phyloP scores from a whole-genome alignment of 495 filamentous ascomycete genomes.

The Daldinia grandis region DNA sequence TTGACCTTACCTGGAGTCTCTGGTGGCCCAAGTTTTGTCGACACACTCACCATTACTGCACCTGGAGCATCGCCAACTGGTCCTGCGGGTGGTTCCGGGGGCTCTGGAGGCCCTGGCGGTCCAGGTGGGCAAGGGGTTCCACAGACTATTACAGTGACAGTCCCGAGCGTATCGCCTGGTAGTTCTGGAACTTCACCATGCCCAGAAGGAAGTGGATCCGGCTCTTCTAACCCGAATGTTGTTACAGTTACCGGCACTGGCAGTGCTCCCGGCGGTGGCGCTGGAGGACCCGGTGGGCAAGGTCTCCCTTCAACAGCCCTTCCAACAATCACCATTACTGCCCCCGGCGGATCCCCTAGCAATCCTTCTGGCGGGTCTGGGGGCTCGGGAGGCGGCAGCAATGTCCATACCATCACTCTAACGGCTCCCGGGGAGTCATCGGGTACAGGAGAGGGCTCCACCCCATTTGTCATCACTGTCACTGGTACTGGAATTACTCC shows the following conservation, averaged over 20 bases:
- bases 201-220: constrained; percentile 25
- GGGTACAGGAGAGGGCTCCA: constrained; percentile 13
- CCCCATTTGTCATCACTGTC: constrained; percentile 24
- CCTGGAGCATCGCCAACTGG: constrained; percentile 19
- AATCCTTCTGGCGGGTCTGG: constrained; percentile 29
- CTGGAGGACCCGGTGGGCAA: constrained; percentile 25
- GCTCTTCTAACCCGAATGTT: constrained; percentile 9
- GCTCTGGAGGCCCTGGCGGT: constrained; percentile 11
- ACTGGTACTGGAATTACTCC: constrained; percentile 31
- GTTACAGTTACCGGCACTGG: constrained; percentile 21
- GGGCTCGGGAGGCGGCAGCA: constrained; percentile 26
- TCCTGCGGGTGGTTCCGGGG: constrained; percentile 9
- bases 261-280: constrained; percentile 9
- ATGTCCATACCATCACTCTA: constrained; percentile 24
- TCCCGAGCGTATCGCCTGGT: constrained; percentile 30
- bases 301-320: constrained; percentile 33
- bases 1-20: constrained; percentile 21
- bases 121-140: constrained; percentile 20
- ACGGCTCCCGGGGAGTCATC: constrained; percentile 23
- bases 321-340: constrained; percentile 41
- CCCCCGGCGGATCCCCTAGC: constrained; percentile 34
- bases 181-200: constrained; percentile 25
- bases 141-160: constrained; percentile 38
- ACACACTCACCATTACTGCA: constrained; percentile 14
- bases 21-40: constrained; percentile 6